Conservation (phyloP, 2,329 filamentous ascomycete species). For the Dryadomyces sulphureus region DNA sequence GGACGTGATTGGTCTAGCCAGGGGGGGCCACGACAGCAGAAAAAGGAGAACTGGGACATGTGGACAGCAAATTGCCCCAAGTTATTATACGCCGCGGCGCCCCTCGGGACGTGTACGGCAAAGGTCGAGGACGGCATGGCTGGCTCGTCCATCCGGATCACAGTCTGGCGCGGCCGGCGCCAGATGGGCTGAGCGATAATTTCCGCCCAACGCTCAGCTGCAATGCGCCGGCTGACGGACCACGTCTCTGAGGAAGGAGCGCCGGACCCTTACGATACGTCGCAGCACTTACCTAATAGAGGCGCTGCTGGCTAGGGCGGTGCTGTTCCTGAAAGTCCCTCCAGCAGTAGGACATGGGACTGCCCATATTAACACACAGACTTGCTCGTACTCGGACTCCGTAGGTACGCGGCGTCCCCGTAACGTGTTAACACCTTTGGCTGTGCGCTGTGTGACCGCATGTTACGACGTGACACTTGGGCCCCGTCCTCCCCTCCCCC, state of each 20-base stretch:
- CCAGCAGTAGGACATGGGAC: not conserved
- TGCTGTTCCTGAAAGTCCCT: not conserved
- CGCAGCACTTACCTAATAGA: not conserved
- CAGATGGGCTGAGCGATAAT: not conserved
- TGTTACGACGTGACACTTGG: constrained; percentile 7
- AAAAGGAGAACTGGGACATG: not conserved
- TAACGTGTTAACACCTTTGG: constrained; percentile 1
- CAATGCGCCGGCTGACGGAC: not conserved
- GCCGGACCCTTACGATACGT: too few species aligned
- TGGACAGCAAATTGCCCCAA: too few species aligned
- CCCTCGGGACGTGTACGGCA: not conserved
- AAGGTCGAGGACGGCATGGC: not conserved
- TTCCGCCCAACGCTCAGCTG: not conserved
- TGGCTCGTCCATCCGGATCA: not conserved
- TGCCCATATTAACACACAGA: too few species aligned
- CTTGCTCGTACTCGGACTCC: too few species aligned
- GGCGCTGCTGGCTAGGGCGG: not conserved
- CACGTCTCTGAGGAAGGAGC: not conserved
- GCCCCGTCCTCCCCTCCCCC: constrained; percentile 2
- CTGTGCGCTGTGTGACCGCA: constrained; percentile 1
- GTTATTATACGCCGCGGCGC: too few species aligned
- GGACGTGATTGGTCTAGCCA: not conserved
- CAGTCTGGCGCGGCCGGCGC: not conserved
- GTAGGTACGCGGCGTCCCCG: not conserved
- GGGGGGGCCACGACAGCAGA: not conserved